A percentile compares a stretch with the other conserved stretches of the same genome.
Conservation (phyloP, 306 rosid genomes). For the Dalbergia cochinchinensis region DNA sequence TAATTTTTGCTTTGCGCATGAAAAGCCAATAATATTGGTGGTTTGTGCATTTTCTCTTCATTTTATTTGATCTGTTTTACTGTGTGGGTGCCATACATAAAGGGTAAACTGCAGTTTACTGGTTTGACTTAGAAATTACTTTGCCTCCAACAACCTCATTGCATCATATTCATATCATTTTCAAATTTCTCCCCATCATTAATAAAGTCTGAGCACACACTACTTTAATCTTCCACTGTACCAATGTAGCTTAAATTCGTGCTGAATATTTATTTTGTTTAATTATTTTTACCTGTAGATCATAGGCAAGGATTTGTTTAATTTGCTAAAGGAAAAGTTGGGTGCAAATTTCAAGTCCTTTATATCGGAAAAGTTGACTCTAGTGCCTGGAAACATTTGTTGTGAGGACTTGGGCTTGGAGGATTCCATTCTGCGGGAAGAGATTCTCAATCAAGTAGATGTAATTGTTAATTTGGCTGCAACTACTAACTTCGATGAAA, state of each 20-base stretch:
- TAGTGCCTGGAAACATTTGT: slow-evolving; percentile 75
- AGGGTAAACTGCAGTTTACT: not conserved
- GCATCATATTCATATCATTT: not conserved
- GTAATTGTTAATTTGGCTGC: slow-evolving; percentile 80
- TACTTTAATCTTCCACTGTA: not conserved
- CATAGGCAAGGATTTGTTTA: slow-evolving; percentile 72
- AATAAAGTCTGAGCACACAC: not conserved
- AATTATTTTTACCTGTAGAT: slow-evolving; percentile 50
- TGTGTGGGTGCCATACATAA: not conserved
- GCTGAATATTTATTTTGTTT: not conserved
- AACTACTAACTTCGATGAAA: slow-evolving; percentile 79
- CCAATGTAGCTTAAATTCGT: not conserved
- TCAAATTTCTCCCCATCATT: not conserved
- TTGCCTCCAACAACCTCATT: not conserved
- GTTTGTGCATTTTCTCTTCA: not conserved
- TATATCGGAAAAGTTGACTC: slow-evolving; percentile 58
- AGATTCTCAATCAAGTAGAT: slow-evolving; percentile 58
- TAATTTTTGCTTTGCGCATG: not conserved
- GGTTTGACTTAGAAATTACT: not conserved
- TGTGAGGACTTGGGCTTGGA: slow-evolving; percentile 61
- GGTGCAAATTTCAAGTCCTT: slow-evolving; percentile 56
- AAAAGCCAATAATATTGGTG: not conserved
- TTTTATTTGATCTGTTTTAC: not conserved
- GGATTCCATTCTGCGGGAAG: slow-evolving; percentile 55
- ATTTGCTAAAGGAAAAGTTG: slow-evolving; percentile 62